These are phyloP conservation scores for Punica granatum DNA, from an alignment of 345 rosid species.

Conservation along the genomic window DNA sequence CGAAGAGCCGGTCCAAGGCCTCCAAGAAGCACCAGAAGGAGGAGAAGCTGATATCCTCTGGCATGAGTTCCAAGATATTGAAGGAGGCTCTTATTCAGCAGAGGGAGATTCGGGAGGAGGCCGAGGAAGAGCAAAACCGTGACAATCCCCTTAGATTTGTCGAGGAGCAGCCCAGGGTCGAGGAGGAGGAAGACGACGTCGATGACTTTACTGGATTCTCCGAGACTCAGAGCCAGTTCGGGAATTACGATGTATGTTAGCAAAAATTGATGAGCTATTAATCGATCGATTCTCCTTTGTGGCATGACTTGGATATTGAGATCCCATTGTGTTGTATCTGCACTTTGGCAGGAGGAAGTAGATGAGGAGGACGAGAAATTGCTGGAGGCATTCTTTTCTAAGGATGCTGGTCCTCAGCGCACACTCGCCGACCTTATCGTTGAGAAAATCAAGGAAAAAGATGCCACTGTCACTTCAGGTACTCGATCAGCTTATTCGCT, in stretches of 20 bases:
- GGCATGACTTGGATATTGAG: neutral
- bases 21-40: constrained; percentile 55
- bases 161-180: constrained; percentile 25
- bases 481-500: neutral
- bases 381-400: constrained; percentile 67
- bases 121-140: constrained; percentile 27
- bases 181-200: constrained; percentile 43
- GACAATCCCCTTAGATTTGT: constrained; percentile 24
- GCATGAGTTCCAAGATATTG: constrained; percentile 73
- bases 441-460: constrained; percentile 52
- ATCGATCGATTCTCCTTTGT: neutral
- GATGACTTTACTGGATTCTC: constrained; percentile 56
- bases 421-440: constrained; percentile 79
- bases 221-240: constrained; percentile 53
- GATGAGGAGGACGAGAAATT: constrained; percentile 77
- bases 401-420: constrained; percentile 54
- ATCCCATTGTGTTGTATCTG: neutral
- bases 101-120: constrained; percentile 71
- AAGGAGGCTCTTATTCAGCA: constrained; percentile 80
- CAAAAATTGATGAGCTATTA: neutral
- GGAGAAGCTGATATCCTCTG: constrained; percentile 56
- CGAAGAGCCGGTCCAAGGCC: constrained; percentile 56
- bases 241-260: constrained; percentile 40
- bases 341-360: constrained; percentile 50
- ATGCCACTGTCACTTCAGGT: constrained; percentile 62